These are phyloP conservation scores for Atractiella rhizophila DNA, from an alignment of 768 basidiomycete genomes.

Conservation along the genomic window DNA sequence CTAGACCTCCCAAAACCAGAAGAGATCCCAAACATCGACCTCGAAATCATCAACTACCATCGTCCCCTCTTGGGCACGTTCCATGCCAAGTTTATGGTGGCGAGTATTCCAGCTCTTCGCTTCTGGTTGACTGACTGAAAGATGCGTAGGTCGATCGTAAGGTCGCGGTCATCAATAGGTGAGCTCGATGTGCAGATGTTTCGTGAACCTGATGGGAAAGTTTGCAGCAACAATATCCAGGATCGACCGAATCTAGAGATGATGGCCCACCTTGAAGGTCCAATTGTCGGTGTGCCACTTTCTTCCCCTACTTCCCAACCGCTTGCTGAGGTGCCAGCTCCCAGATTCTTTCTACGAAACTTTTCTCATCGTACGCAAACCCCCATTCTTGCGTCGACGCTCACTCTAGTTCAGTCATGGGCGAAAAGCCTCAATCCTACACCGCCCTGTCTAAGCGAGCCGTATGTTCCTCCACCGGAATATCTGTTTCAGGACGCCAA, in stretches of 20 bases:
- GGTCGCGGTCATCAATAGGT: slow-evolving; percentile 37
- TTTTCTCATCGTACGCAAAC: slow-evolving; percentile 29
- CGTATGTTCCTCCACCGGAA: slow-evolving; percentile 13
- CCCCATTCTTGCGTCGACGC: not conserved
- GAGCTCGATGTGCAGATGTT: too few species aligned
- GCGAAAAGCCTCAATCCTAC: slow-evolving; percentile 16
- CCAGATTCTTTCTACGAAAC: slow-evolving; percentile 45
- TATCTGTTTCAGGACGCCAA: slow-evolving; percentile 28
- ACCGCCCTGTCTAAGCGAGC: slow-evolving; percentile 18
- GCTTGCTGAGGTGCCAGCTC: too few species aligned
- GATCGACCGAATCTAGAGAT: slow-evolving; percentile 28
- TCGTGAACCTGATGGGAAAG: too few species aligned
- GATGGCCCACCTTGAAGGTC: slow-evolving; percentile 46
- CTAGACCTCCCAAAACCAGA: slow-evolving; percentile 31
- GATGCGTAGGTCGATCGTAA: slow-evolving; percentile 49
- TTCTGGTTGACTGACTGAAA: too few species aligned
- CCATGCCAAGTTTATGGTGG: slow-evolving; percentile 43
- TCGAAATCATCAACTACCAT: slow-evolving; percentile 37
- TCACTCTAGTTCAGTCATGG: slow-evolving; percentile 1
- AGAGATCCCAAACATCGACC: slow-evolving; percentile 36
- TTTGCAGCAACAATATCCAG: slow-evolving; percentile 45
- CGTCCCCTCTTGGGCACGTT: slow-evolving; percentile 30
- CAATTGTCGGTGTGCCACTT: too few species aligned
- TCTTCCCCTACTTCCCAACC: too few species aligned
- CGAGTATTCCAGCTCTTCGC: too few species aligned